phyloP scores from a whole-genome alignment of 305 asterid species.

The Salvia sclarea region DNA sequence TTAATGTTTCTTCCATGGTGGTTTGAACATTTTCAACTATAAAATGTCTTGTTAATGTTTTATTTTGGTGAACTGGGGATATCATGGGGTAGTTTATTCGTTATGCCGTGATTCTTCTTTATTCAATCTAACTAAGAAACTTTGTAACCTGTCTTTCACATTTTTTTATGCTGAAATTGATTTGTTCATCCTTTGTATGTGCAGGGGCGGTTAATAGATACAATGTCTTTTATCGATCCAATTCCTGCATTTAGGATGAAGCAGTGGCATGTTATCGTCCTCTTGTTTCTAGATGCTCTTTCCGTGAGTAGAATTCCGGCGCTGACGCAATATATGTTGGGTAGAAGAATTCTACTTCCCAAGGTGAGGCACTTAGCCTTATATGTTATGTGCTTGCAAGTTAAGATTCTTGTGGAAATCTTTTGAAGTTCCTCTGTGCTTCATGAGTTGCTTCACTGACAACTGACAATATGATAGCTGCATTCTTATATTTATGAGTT shows the following conservation, averaged over 20 bases:
- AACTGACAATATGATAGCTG: too few relatives aligned
- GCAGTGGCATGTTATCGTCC: conserved; percentile 75
- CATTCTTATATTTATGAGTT: not conserved
- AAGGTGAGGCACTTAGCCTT: conserved; percentile 52
- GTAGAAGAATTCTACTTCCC: conserved; percentile 59
- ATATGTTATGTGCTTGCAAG: conserved; percentile 21
- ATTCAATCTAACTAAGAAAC: conserved; percentile 8
- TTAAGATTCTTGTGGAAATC: not conserved
- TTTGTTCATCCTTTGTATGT: conserved; percentile 19
- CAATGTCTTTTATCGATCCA: conserved; percentile 85
- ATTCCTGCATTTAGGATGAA: conserved; percentile 79
- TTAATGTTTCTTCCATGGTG: not conserved
- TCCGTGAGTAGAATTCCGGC: conserved; percentile 73
- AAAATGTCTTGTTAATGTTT: not conserved
- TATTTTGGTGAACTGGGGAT: not conserved
- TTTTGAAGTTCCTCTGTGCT: conserved; percentile 2
- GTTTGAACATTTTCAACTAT: not conserved
- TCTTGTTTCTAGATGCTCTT: conserved; percentile 85
- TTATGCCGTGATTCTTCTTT: not conserved
- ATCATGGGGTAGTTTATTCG: not conserved
- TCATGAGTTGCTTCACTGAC: conserved; percentile 12
- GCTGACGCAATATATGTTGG: conserved; percentile 54
- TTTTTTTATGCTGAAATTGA: not conserved
- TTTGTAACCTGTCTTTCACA: not conserved
- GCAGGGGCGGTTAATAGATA: conserved; percentile 71